These are phyloP conservation scores for Apiotrichum brassicae DNA, from an alignment of 1,284 basidiomycete genomes.

Conservation along the genomic window DNA sequence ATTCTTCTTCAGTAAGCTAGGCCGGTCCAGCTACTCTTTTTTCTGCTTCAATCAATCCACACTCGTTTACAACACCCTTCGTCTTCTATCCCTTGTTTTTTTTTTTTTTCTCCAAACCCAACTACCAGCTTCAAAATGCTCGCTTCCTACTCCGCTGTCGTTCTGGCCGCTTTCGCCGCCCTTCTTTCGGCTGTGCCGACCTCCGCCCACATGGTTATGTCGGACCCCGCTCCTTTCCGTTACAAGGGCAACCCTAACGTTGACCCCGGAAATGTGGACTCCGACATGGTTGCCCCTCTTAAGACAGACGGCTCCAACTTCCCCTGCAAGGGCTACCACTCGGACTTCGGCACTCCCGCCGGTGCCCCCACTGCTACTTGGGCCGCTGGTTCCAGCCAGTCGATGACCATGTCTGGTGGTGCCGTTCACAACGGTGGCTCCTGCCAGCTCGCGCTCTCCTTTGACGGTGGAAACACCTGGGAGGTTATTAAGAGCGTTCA, in stretches of 20 bases:
- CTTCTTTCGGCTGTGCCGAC: constrained; percentile 16
- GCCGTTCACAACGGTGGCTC: constrained; percentile 47
- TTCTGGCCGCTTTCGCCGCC: constrained; percentile 9
- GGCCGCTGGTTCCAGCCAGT: constrained; percentile 29
- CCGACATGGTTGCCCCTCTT: constrained; percentile 43
- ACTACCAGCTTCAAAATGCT: too few relatives aligned
- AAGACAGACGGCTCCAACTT: constrained; percentile 34
- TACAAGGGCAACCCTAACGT: constrained; percentile 30
- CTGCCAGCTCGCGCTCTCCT: constrained; percentile 46
- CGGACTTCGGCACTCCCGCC: constrained; percentile 9
- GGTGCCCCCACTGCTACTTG: constrained; percentile 35
- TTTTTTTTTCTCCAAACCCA: too few relatives aligned
- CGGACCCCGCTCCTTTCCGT: constrained; percentile 36
- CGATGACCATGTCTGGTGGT: constrained; percentile 34
- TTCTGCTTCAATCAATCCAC: too few relatives aligned
- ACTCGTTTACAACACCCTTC: too few relatives aligned
- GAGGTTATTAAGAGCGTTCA: constrained; percentile 44
- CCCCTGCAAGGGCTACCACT: constrained; percentile 48
- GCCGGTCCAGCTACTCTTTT: too few relatives aligned
- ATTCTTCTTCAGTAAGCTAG: too few relatives aligned
- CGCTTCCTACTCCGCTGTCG: too few relatives aligned
- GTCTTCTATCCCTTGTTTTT: too few relatives aligned
- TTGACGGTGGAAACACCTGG: constrained; percentile 46
- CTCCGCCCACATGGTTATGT: constrained; percentile 39
- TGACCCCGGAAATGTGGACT: constrained; percentile 36